Evolutionary conservation across 1,284 basidiomycete genomes (phyloP).

Genomic region (Ganoderma leucocontextum): DNA sequence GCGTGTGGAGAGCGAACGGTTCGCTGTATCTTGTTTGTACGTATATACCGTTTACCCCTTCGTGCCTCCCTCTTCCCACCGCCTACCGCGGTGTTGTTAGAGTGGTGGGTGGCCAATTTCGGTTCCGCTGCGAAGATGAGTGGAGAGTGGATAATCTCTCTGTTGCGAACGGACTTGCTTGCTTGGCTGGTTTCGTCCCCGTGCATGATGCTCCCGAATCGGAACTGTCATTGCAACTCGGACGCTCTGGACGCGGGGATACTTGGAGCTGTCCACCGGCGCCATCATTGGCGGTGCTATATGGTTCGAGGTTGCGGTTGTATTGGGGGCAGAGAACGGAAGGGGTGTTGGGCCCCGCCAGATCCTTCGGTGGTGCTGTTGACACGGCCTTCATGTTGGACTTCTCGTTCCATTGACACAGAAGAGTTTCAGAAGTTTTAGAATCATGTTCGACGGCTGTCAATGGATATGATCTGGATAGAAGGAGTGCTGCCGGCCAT

Average conservation of each 20-base stretch:
- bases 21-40: constrained; percentile 33
- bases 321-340: not conserved
- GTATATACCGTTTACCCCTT: constrained; percentile 23
- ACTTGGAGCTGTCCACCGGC: not conserved
- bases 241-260: not conserved
- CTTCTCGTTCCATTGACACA: not conserved
- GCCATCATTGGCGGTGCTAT: not conserved
- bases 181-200: too few species aligned
- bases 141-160: too few species aligned
- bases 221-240: not conserved
- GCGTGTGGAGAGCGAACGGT: constrained; percentile 15
- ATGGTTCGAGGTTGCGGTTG: not conserved
- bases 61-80: not conserved
- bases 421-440: not conserved
- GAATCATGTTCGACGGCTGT: not conserved
- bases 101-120: not conserved
- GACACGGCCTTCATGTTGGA: not conserved
- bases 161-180: too few species aligned
- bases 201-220: not conserved
- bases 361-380: not conserved
- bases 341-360: not conserved
- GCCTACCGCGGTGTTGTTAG: not conserved
- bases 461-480: not conserved
- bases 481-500: not conserved
- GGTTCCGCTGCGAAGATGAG: not conserved